Base-by-base conservation (phyloP, 352 stramenopile genomes). In the Phytophthora sojae region DNA sequence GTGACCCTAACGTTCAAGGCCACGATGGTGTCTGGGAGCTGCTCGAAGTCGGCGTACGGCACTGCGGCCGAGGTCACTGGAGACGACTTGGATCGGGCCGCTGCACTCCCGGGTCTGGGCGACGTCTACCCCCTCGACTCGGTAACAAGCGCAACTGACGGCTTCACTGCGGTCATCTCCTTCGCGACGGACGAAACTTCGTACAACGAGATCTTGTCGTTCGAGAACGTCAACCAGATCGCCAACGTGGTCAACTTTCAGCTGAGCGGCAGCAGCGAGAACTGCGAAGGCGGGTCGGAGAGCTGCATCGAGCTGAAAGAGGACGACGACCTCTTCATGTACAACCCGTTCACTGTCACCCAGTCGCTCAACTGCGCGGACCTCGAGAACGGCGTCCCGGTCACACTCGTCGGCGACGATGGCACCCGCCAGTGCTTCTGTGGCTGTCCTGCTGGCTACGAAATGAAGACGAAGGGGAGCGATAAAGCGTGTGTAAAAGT, bases 341-440 rank as follows among this genome's bases (percentile, higher is more conserved):
- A 88, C 78, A 90, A 90, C 53, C 82, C 83, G 42, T 87, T 89
- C 67, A 74, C 56, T 15, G 68, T 86, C 55, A 69, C 67, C 19
- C 76, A 79, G 12, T 68, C 69, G n/a, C 35, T 85, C 12, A 52
- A 79, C 23, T 91, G 85, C 51, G 64, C 44, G 3, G 53, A 70
- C 5, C 62, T 91, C 6, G 37, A 59, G 1, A 75, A 75, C 30
- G 82, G 81, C 4, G 67, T 92, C 12, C 83, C 85, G 0, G 78
- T 91, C 25, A 72, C 76, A 7, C 85, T 83, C 26, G 17, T 86
- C 8, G 73, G 79, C 29, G 50, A 70, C 8, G 49, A 78, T 25
- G 72, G 66, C 23, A 57, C 68, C 6, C 76, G 77, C 8, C 64
- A 90, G 51, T 93, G 85, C 63, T 91, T 78, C 29, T 93, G 85